phyloP scores from a whole-genome alignment of 257 asterid genomes.

The Cruciata laevipes region DNA sequence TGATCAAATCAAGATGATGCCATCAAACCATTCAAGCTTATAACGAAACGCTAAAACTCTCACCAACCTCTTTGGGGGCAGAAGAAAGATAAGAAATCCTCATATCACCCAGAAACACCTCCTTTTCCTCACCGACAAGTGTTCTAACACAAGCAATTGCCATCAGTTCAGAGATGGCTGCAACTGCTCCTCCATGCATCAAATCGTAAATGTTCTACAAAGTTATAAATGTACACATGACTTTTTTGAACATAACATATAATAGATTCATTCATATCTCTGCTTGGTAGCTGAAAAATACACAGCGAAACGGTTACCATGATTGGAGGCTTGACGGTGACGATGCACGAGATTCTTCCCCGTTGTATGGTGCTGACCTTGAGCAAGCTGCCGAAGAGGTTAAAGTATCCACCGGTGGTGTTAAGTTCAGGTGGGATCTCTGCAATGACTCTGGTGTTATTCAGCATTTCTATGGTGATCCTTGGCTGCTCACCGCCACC shows the following conservation, averaged over 20 bases:
- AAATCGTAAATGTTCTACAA: slow-evolving; percentile 58
- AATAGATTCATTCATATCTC: no score
- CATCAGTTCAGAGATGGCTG: slow-evolving; percentile 56
- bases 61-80: slow-evolving; percentile 52
- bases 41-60: not conserved
- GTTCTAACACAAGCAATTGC: slow-evolving; percentile 81
- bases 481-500: not conserved
- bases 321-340: slow-evolving; percentile 50
- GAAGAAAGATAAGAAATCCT: slow-evolving; percentile 64
- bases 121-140: slow-evolving; percentile 58
- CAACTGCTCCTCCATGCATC: slow-evolving; percentile 92
- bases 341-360: slow-evolving; percentile 64
- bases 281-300: no score
- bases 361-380: slow-evolving; percentile 42
- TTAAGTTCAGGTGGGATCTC: slow-evolving; percentile 29
- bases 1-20: not conserved
- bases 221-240: no score
- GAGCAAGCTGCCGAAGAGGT: slow-evolving; percentile 47
- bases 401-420: slow-evolving; percentile 48
- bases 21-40: not conserved
- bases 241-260: no score
- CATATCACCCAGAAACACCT: slow-evolving; percentile 78
- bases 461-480: slow-evolving; percentile 3
- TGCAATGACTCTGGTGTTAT: not conserved
- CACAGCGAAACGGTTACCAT: slow-evolving; percentile 33